Evolutionary conservation across 306 rosid species (phyloP).

Genomic region (Ziziphus jujuba): DNA sequence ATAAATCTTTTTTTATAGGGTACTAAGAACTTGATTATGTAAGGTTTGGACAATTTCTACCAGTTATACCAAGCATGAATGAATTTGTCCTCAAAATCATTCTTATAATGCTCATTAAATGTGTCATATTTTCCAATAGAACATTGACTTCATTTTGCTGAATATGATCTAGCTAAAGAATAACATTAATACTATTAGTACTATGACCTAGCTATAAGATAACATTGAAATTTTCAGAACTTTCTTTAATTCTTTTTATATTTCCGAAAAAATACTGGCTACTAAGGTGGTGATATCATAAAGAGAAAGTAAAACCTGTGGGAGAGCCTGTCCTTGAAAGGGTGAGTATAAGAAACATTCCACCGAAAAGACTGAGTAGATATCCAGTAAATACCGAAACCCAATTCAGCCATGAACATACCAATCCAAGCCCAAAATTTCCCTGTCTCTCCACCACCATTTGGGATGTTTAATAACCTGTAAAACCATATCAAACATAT

Average conservation of each 20-base stretch:
- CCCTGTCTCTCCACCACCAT: neutral
- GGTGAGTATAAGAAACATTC: constrained; percentile 25
- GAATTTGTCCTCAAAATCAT: no score
- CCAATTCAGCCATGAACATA: constrained; percentile 32
- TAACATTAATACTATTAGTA: no score
- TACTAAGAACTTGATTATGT: no score
- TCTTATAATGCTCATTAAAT: no score
- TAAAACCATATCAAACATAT: constrained; percentile 49
- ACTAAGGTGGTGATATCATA: neutral
- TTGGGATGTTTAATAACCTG: constrained; percentile 34
- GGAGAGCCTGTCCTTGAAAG: constrained; percentile 44
- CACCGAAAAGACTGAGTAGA: constrained; percentile 59
- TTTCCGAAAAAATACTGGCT: neutral
- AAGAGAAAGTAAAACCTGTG: constrained; percentile 37
- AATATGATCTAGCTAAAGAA: no score
- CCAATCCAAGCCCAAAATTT: constrained; percentile 43
- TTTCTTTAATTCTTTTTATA: no score
- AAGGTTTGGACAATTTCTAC: no score
- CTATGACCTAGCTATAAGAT: no score
- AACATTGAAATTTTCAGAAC: neutral
- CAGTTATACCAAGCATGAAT: no score
- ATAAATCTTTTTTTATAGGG: no score
- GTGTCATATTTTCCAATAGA: no score
- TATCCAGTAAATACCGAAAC: constrained; percentile 62
- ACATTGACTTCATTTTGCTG: no score